A percentile compares a stretch with the other conserved stretches of the same genome.
These are phyloP conservation scores for Sporothrix brunneoviolacea DNA, from an alignment of 2,329 filamentous ascomycete species.

Conservation along the genomic window DNA sequence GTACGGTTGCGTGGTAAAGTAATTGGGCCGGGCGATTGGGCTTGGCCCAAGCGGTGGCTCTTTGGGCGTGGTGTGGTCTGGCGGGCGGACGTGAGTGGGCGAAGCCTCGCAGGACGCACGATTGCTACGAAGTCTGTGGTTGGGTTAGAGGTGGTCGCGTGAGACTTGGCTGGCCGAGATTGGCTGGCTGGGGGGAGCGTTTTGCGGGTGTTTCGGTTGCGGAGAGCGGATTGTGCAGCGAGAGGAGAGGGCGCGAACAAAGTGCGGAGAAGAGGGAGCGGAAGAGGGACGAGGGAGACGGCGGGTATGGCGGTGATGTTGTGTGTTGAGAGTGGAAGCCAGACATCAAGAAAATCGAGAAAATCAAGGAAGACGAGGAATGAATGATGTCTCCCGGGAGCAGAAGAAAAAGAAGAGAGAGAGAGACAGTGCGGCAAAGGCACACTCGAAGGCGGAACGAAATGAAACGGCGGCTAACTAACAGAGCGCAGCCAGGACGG, in stretches of 20 bases:
- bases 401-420: not conserved
- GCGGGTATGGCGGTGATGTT: too few relatives aligned
- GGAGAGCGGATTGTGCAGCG: not conserved
- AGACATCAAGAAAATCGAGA: not conserved
- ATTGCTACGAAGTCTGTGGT: not conserved
- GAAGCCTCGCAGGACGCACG: not conserved
- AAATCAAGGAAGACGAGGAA: not conserved
- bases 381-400: too few relatives aligned
- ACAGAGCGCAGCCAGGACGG: not conserved
- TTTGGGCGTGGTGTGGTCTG: too few relatives aligned
- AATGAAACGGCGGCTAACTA: conserved; percentile 11
- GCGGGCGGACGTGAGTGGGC: conserved; percentile 1
- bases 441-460: not conserved
- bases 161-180: conserved; percentile 19
- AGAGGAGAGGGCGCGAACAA: not conserved
- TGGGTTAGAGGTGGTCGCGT: conserved; percentile 17
- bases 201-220: conserved; percentile 9
- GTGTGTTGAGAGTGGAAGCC: not conserved
- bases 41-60: not conserved
- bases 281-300: not conserved
- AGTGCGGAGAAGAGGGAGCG: not conserved
- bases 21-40: conserved; percentile 1
- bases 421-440: not conserved
- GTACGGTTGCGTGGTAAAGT: not conserved
- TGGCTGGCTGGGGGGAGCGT: conserved; percentile 12